A percentile compares a stretch with the other conserved stretches of the same genome.
Evolutionary conservation across 768 basidiomycete species (phyloP).

Genomic region (Hygrocybe punicea): DNA sequence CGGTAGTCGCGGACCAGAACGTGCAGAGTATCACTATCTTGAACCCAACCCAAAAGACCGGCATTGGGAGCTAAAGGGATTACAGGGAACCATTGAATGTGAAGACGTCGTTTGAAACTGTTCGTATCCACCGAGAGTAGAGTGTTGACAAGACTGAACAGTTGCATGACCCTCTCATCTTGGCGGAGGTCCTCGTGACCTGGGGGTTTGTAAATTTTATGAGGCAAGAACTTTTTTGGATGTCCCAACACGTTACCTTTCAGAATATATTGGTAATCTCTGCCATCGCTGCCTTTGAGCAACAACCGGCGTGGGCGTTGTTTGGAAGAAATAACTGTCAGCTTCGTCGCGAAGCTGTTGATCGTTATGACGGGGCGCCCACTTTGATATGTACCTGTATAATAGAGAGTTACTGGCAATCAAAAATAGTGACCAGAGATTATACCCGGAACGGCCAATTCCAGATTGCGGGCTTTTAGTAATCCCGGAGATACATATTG

Average conservation of each 20-base stretch:
- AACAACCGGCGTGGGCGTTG: constrained; percentile 89
- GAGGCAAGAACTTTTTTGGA: background rate
- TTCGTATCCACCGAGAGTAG: constrained; percentile 88
- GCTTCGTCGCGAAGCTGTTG: constrained; percentile 77
- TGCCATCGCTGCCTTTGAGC: constrained; percentile 85
- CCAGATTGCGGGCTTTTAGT: constrained; percentile 82
- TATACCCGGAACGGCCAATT: constrained; percentile 92
- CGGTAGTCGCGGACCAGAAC: constrained; percentile 95
- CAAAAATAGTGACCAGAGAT: constrained; percentile 1
- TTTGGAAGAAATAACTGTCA: constrained; percentile 94
- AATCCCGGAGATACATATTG: constrained; percentile 96
- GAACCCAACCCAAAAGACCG: constrained; percentile 92
- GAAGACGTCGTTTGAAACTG: constrained; percentile 93
- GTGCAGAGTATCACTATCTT: constrained; percentile 92
- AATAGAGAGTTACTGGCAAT: background rate
- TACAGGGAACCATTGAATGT: constrained; percentile 89
- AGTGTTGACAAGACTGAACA: constrained; percentile 96
- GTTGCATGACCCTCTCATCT: constrained; percentile 98
- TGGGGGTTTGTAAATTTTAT: constrained; percentile 32
- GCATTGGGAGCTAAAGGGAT: constrained; percentile 95
- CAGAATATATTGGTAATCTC: constrained; percentile 86
- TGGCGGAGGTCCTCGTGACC: constrained; percentile 98
- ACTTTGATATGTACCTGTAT: constrained; percentile 83
- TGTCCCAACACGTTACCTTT: constrained; percentile 57
- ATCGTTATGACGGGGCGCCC: constrained; percentile 83